Conservation (phyloP, 2,329 filamentous ascomycete genomes). For the Parastagonospora nodorum region DNA sequence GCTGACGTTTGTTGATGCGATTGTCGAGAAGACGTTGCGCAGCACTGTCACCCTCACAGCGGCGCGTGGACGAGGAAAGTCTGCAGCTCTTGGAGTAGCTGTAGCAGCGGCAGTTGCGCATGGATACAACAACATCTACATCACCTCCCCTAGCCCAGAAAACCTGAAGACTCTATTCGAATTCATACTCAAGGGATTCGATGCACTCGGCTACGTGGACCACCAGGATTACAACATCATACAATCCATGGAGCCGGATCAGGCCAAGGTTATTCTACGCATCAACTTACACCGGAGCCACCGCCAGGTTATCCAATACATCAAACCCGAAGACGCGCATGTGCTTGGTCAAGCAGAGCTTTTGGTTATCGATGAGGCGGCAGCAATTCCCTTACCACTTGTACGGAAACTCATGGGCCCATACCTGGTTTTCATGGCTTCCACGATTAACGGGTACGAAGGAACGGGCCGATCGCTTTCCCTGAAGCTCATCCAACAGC, state of each 20-base stretch:
- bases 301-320: slow-evolving; percentile 97
- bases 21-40: slow-evolving; percentile 91
- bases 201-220: slow-evolving; percentile 89
- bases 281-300: slow-evolving; percentile 96
- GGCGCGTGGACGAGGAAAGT: slow-evolving; percentile 93
- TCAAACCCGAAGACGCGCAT: slow-evolving; percentile 93
- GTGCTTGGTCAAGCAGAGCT: slow-evolving; percentile 93
- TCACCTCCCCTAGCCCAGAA: slow-evolving; percentile 95
- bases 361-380: slow-evolving; percentile 95
- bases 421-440: slow-evolving; percentile 98
- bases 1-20: slow-evolving; percentile 95
- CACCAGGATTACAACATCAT: slow-evolving; percentile 98
- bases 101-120: slow-evolving; percentile 93
- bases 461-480: slow-evolving; percentile 94
- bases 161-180: slow-evolving; percentile 99
- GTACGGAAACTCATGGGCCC: slow-evolving; percentile 95
- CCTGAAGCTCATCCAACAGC: slow-evolving; percentile 94
- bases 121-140: slow-evolving; percentile 99
- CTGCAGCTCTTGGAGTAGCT: slow-evolving; percentile 90
- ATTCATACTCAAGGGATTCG: slow-evolving; percentile 98
- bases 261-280: slow-evolving; percentile 97
- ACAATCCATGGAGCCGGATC: slow-evolving; percentile 96
- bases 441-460: slow-evolving; percentile 98
- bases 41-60: slow-evolving; percentile 94
- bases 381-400: slow-evolving; percentile 90